Base-by-base conservation (phyloP, 192 early-diverging fungal species). In the Globomyces pollinis-pini region DNA sequence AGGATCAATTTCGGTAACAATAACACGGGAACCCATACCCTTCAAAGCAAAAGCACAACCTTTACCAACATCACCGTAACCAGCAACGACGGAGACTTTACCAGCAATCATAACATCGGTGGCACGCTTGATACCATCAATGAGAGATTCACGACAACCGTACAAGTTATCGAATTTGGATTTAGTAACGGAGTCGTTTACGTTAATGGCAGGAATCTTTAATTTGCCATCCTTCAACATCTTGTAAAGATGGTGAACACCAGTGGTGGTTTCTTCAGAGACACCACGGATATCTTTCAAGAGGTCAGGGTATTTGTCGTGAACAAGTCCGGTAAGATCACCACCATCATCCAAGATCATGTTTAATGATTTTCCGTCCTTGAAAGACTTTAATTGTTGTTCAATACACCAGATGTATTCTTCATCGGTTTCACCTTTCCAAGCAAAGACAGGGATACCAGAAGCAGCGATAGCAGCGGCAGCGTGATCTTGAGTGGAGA, bases 41-140 rank as follows among this genome's bases (percentile, higher is more conserved):
- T 89, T 86, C 72, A 98, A 88, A 57, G 95, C 93, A 70, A 86
- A 88, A 65, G 95, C 93, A 73, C 91, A 95, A 67, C 95, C 95
- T 89, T 98, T 98, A 75, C 95, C 95, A 73, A 98, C 95, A 79
- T 98, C 95, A 78, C 95, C 95, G 88, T 96, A 98, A 73, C 95
- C 93, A 69, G 92, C 93, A 68, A 96, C 93, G 57, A 96, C 89
- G 55, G 91, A 82, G 47, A 98, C 88, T 86, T 98, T 98, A 61
- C 95, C 95, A 68, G 95, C 95, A 76, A 98, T 98, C 93, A 96
- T 95, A 70, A 98, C 94, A 70, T 98, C 94, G 69, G 94, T 98
- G 69, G 94, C 94, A 72, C 94, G 88, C 94, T 96, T 98, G 86
- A 95, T 98, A 70, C 94, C 94, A 79, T 98, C 94, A 60, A 98